A percentile compares a stretch with the other conserved stretches of the same genome.
Conservation (phyloP, 2,329 filamentous ascomycete species). For the Epichloe baconii region DNA sequence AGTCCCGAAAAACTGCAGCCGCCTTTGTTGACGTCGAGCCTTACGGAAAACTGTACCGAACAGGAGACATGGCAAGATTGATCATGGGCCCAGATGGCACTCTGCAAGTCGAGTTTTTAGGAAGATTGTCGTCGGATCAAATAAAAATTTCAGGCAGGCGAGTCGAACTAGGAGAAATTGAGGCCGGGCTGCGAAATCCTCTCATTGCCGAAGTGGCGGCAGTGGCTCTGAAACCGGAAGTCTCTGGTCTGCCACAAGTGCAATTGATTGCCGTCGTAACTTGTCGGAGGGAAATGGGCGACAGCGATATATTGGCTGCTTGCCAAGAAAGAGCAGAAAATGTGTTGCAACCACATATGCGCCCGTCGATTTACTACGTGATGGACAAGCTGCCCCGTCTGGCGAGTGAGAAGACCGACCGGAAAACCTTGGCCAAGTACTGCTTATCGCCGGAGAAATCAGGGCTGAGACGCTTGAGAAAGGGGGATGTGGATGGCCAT, state of each 20-base stretch:
- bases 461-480: not conserved
- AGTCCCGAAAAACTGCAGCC: constrained; percentile 41
- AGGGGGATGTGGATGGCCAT: no score
- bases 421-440: constrained; percentile 17
- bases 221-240: not conserved
- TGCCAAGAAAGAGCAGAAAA: constrained; percentile 1
- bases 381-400: constrained; percentile 40
- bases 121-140: constrained; percentile 54
- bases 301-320: not conserved
- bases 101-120: constrained; percentile 44
- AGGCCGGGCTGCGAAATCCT: constrained; percentile 13
- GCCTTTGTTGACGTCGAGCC: constrained; percentile 52
- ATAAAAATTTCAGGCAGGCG: constrained; percentile 63
- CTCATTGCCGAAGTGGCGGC: not conserved
- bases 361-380: constrained; percentile 40
- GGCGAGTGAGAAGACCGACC: constrained; percentile 49
- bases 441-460: not conserved
- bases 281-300: not conserved
- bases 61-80: constrained; percentile 28
- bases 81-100: constrained; percentile 48
- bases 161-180: constrained; percentile 63
- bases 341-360: constrained; percentile 46
- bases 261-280: not conserved
- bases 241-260: not conserved
- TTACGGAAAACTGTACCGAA: constrained; percentile 59